Evolutionary conservation across 352 stramenopile genomes (phyloP), one percentile per base, ranked within the genome.

Genomic region (Thraustochytrium sp.): DNA sequence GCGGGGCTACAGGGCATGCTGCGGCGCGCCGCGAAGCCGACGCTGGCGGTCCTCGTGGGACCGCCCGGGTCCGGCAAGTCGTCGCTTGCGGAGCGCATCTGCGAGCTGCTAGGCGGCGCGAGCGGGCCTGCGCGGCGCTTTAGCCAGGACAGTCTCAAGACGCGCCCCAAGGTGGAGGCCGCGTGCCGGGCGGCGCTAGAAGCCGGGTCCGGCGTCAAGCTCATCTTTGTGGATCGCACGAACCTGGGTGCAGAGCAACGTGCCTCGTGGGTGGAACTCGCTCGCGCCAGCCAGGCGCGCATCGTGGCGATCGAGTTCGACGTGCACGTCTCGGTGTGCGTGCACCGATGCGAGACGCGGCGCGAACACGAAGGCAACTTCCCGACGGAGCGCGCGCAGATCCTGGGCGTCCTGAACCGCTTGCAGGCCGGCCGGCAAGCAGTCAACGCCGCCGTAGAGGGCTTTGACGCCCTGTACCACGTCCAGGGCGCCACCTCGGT

Each of bases 321-420:
- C 5, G 68, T 80, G n/a, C 48, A 68, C 42, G 4, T 21, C 0
- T 13, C 53, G 0, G 53, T 42, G 31, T 80, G 68, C 68, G 48
- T 80, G 2, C 11, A 68, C 4, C 23, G 68, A 29, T 80, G 48
- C 31, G 21, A 46, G n/a, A 11, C 13, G 42, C 68, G 68, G 9
- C 38, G 1, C 16, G 42, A 80, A 21, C 68, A 80, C 44, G 68
- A 80, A 38, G 68, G 68, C 16, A 63, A 63, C 68, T 80, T 80
- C n/a, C 68, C 68, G 3, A 63, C 68, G 9, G 34, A 63, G 9
- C 42, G 31, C 3, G 40, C n/a, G 18, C 13, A 64, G 31, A 72
- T 72, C 9, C 44, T 48, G 23, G 11, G 11, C 34, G 21, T 80
- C 0, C 16, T 80, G 38, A 13, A 61, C 23, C 68, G 68, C 1